Percentiles rank a stretch among this genome's conserved stretches.
These are phyloP conservation scores for Exophiala sp. DNA, from an alignment of 2,329 filamentous ascomycete species.

Conservation along the genomic window DNA sequence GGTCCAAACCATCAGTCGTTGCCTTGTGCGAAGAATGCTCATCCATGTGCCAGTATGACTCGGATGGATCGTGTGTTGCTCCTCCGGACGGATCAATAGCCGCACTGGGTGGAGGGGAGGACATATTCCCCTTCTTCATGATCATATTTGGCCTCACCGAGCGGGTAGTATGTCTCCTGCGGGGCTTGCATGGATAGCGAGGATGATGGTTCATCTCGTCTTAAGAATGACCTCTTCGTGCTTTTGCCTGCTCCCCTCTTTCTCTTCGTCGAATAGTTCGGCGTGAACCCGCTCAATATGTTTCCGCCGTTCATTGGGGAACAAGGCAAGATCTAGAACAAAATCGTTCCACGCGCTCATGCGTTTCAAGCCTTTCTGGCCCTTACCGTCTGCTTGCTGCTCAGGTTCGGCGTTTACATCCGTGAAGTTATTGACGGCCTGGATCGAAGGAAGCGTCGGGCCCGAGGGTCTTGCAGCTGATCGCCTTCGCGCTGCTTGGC, in stretches of 20 bases:
- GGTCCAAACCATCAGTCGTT: neutral
- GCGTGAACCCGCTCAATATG: constrained; percentile 26
- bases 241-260: constrained; percentile 2
- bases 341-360: constrained; percentile 27
- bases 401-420: constrained; percentile 4
- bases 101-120: constrained; percentile 21
- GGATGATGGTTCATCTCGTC: neutral
- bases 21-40: neutral
- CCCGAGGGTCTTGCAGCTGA: neutral
- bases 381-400: neutral
- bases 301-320: constrained; percentile 26
- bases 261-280: constrained; percentile 27
- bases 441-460: constrained; percentile 7
- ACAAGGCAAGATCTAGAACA: constrained; percentile 26
- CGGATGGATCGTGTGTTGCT: neutral
- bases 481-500: constrained; percentile 9
- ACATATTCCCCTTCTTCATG: constrained; percentile 29
- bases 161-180: constrained; percentile 25
- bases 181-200: neutral
- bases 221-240: neutral
- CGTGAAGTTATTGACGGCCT: constrained; percentile 13
- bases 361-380: constrained; percentile 12
- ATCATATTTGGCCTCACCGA: constrained; percentile 24
- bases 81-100: constrained; percentile 16
- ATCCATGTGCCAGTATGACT: neutral